Evolutionary conservation across 148 eudicot genomes (phyloP), one percentile per base, ranked within the genome.

Genomic region (Simmondsia chinensis): DNA sequence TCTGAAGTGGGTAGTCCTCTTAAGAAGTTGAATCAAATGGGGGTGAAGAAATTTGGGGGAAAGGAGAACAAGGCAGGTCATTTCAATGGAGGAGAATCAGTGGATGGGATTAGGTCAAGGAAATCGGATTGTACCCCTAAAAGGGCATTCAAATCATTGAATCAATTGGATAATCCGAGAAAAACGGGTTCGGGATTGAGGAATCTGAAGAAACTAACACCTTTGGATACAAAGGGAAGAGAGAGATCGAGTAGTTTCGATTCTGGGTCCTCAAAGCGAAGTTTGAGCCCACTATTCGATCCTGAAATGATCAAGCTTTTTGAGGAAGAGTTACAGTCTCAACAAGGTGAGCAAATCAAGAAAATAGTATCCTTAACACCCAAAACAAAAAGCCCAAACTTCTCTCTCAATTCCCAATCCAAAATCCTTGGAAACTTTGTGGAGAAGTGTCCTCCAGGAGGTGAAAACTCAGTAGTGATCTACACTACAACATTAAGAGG

Each of bases 401-500:
- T 13, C 7, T 20, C 3, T 3, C 18, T 35, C 2, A 64, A 61
- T 7, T 36, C 51, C 6, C 12, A 11, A 1, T 12, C 22, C 14
- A 28, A 14, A 7, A 10, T 69, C 12, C 72, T 82, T 12, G 60
- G 63, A 0, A 27, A 9, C 6, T 87, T 56, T 43, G 66, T 50
- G 57, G 46, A 46, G 9, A 70, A 66, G 20, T 70, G 88, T 57
- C 89, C 83, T 0, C 81, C 79, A 0, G 83, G 81, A 0, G 83
- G 94, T 12, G 75, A 83, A 50, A 46, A 88, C 20, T 51, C 55
- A 1, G 83, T 79, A 0, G 68, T 89, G 0, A 52, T 85, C 0
- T 89, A 84, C 73, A 80, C 82, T 0, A 89, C 97, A 0, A 84
- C 93, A 3, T 44, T 89, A 63, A 57, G 97, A 52, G 97, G 97